Conservation (phyloP, 306 rosid species). For the Trifolium subterraneum region DNA sequence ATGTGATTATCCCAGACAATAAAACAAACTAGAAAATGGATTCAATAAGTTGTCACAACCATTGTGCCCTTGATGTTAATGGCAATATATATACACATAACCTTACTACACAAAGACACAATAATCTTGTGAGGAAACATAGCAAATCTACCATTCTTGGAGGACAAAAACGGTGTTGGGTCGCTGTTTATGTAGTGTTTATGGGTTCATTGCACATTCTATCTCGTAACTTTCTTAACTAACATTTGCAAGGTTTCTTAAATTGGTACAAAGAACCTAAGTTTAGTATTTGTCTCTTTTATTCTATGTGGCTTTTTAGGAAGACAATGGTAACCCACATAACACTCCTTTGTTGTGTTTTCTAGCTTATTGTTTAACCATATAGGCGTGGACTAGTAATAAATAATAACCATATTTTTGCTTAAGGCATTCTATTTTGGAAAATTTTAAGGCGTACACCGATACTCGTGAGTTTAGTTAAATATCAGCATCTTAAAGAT, state of each 20-base stretch:
- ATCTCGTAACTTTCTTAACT: conserved; percentile 31
- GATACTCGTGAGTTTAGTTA: too few relatives aligned
- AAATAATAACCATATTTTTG: background rate
- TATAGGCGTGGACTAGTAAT: conserved; percentile 6
- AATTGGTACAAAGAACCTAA: conserved; percentile 52
- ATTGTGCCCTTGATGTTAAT: conserved; percentile 34
- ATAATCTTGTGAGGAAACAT: conserved; percentile 39
- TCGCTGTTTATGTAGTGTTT: conserved; percentile 45
- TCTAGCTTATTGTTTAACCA: conserved; percentile 26
- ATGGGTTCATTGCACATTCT: conserved; percentile 47
- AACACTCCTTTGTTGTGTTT: background rate
- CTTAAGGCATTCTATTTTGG: background rate
- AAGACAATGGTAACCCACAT: conserved; percentile 17
- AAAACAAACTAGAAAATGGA: conserved; percentile 37
- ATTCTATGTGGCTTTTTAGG: conserved; percentile 5
- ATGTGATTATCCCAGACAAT: conserved; percentile 40
- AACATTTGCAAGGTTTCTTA: conserved; percentile 28
- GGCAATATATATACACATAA: background rate
- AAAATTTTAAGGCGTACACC: too few relatives aligned
- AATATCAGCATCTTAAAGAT: too few relatives aligned
- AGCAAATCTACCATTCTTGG: conserved; percentile 45
- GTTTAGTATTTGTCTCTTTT: conserved; percentile 36
- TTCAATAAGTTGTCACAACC: conserved; percentile 26
- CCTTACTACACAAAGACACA: conserved; percentile 19
- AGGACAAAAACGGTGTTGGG: conserved; percentile 44